Evolutionary conservation across 2,329 filamentous ascomycete genomes (phyloP).

Genomic region (Colletotrichum sp.): DNA sequence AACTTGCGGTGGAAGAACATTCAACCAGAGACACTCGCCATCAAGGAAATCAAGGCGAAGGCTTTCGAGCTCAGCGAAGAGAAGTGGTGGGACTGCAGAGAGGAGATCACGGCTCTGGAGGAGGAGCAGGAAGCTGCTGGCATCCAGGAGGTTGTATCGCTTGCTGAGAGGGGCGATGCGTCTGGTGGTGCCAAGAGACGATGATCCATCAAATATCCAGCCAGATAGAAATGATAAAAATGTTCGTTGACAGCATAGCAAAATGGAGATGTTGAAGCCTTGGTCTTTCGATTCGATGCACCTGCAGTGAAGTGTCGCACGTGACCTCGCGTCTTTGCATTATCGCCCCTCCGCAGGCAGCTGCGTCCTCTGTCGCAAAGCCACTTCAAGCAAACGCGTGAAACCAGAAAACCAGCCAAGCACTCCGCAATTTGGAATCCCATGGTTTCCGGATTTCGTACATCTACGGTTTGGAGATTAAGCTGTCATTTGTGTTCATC

Average conservation of each 20-base stretch:
- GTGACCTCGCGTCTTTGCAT: slow-evolving; percentile 1
- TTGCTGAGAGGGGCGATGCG: slow-evolving; percentile 74
- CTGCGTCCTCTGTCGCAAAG: not conserved
- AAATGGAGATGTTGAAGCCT: not conserved
- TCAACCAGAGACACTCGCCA: slow-evolving; percentile 68
- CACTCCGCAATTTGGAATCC: not conserved
- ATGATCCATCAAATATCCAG: not conserved
- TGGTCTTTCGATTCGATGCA: not conserved
- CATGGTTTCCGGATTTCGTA: not conserved
- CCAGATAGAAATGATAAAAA: not conserved
- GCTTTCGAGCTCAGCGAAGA: slow-evolving; percentile 92
- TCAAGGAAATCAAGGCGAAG: slow-evolving; percentile 92
- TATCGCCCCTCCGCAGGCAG: not conserved
- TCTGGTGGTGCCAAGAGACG: slow-evolving; percentile 41
- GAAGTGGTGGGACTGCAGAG: slow-evolving; percentile 98
- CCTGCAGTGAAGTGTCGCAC: not conserved
- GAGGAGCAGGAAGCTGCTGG: slow-evolving; percentile 96
- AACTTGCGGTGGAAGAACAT: slow-evolving; percentile 72
- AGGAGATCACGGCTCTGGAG: slow-evolving; percentile 89
- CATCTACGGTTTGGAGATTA: not conserved
- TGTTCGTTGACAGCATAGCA: not conserved
- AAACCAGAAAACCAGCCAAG: not conserved
- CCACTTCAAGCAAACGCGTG: not conserved
- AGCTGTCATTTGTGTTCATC: fast-evolving
- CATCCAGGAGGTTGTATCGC: slow-evolving; percentile 90